phyloP scores from a whole-genome alignment of 1,284 basidiomycete species.

The Inonotus obliquus region DNA sequence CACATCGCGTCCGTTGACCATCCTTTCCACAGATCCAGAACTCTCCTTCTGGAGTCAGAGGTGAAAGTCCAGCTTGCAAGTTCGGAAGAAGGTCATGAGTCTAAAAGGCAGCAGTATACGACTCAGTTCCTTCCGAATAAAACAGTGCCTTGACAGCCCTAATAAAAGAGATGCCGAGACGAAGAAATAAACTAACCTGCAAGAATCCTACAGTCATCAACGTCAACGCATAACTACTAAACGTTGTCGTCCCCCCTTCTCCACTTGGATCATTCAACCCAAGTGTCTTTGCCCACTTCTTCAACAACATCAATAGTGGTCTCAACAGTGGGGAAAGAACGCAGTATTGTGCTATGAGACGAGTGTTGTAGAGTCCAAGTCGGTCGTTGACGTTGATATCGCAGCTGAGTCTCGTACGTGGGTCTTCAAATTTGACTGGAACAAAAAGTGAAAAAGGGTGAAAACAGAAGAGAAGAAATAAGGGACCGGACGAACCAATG shows the following conservation, averaged over 20 bases:
- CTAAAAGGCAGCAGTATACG: constrained; percentile 27
- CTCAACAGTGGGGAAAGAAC: constrained; percentile 37
- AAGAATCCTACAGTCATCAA: constrained; percentile 54
- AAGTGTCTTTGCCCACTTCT: constrained; percentile 49
- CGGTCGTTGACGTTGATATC: constrained; percentile 59
- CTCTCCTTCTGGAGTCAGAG: constrained; percentile 20
- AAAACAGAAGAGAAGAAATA: background rate
- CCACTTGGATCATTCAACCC: constrained; percentile 42
- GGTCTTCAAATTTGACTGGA: constrained; percentile 49
- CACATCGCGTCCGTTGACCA: constrained; percentile 30
- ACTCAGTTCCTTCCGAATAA: no score
- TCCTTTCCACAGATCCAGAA: constrained; percentile 35
- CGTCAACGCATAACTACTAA: constrained; percentile 55
- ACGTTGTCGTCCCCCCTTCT: constrained; percentile 29
- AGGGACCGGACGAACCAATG: constrained; percentile 36
- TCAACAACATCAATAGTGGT: constrained; percentile 40
- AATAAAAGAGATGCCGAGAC: background rate
- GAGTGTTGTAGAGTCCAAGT: constrained; percentile 47
- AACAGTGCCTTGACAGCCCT: no score
- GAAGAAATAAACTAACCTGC: constrained; percentile 36
- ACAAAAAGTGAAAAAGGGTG: background rate
- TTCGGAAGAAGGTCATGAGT: constrained; percentile 42
- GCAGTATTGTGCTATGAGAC: constrained; percentile 45
- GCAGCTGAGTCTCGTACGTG: constrained; percentile 36
- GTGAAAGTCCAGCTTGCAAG: constrained; percentile 38